phyloP scores from a whole-genome alignment of 1,284 basidiomycete species.

The Boletus subluridellus region DNA sequence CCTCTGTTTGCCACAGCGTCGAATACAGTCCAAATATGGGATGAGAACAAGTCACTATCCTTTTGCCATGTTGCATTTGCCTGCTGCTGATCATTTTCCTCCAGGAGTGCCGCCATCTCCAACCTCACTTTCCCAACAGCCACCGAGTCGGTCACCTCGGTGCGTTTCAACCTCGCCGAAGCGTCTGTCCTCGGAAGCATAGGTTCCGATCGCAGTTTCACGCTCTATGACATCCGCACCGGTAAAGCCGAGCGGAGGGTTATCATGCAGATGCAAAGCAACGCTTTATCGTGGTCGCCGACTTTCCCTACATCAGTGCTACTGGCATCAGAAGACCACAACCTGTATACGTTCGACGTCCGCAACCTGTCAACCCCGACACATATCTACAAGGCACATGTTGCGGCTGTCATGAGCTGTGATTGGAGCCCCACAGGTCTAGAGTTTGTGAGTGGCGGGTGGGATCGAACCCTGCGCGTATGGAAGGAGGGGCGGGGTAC shows the following conservation, averaged over 20 bases:
- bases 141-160: conserved; percentile 81
- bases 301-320: conserved; percentile 90
- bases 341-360: conserved; percentile 97
- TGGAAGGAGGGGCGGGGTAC: conserved; percentile 89
- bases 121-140: conserved; percentile 81
- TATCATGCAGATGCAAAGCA: conserved; percentile 89
- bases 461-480: conserved; percentile 91
- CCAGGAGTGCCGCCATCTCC: conserved; percentile 69
- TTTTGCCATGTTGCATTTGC: background rate
- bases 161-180: conserved; percentile 94
- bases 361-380: conserved; percentile 80
- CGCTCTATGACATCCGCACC: conserved; percentile 93
- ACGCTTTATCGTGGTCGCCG: conserved; percentile 92
- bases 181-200: conserved; percentile 90
- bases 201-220: conserved; percentile 93
- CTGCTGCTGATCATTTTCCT: conserved; percentile 7
- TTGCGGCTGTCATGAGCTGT: conserved; percentile 91
- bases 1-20: conserved; percentile 93
- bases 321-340: conserved; percentile 96
- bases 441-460: conserved; percentile 93
- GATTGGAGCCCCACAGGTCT: conserved; percentile 96
- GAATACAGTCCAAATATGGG: conserved; percentile 94
- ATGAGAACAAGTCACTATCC: conserved; percentile 75
- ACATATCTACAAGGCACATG: conserved; percentile 97
- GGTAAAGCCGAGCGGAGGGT: conserved; percentile 91